Conservation (phyloP, 192 early-diverging fungal species). For the Coemansia sp. region DNA sequence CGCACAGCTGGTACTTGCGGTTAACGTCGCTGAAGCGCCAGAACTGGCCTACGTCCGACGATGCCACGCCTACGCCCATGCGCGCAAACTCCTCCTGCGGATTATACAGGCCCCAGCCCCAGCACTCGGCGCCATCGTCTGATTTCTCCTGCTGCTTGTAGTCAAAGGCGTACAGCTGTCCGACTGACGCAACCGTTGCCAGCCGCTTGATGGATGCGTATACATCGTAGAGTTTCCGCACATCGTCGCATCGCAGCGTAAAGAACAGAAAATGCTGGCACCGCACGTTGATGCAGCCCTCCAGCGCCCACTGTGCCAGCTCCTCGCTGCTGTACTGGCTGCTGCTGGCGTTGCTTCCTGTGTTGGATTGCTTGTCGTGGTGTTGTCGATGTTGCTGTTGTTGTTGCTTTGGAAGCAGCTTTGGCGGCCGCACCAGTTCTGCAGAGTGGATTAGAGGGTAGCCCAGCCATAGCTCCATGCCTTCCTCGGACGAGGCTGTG, state of each 20-base stretch:
- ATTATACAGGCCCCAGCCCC: conserved; percentile 77
- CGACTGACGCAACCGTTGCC: conserved; percentile 74
- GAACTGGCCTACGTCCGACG: conserved; percentile 36
- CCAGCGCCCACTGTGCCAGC: conserved; percentile 26
- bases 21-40: conserved; percentile 87
- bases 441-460: conserved; percentile 87
- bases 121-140: conserved; percentile 2
- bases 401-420: not conserved
- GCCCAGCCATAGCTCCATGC: conserved; percentile 73
- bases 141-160: conserved; percentile 33
- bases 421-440: conserved; percentile 44
- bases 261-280: conserved; percentile 85
- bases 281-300: conserved; percentile 58
- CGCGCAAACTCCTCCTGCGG: conserved; percentile 76
- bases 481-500: conserved; percentile 23
- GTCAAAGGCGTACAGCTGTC: conserved; percentile 78
- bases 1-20: conserved; percentile 78
- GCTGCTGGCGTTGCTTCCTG: not conserved
- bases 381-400: not conserved
- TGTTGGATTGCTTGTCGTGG: not conserved
- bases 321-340: conserved; percentile 8
- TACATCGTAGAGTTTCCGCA: conserved; percentile 71
- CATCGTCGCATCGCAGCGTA: conserved; percentile 65
- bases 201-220: conserved; percentile 78
- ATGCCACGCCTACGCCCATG: conserved; percentile 69